Base-by-base conservation (phyloP, 192 early-diverging fungal species). In the Funneliformis mosseae region DNA sequence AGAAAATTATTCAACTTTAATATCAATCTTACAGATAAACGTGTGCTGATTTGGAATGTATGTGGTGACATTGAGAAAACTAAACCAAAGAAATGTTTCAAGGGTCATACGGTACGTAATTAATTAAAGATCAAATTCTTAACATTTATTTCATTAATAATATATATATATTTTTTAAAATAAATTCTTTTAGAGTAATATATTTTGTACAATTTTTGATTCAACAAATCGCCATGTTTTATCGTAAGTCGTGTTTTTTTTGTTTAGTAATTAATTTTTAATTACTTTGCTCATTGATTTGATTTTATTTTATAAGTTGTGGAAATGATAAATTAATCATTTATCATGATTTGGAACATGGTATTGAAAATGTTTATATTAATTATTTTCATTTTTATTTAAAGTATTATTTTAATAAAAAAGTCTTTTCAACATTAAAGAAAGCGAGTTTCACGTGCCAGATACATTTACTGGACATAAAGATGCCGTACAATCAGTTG, bases 71-170 rank as follows among this genome's bases (percentile, higher is more conserved):
- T 64, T 28, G 63, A 64, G 25, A 27, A 23, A 21, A 64, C 27
- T 28, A 64, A 64, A 64, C 63, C 63, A 27, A 64, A 64, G 27
- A 64, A 64, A 28, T 64, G 63, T 25, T 64, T 64, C 11, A 64
- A 64, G 25, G 63, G 23, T 27, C 63, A 64, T 64, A 11, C 14
- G 0, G 63, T 64, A 64, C 12, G 63, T 64, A 64, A 64, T 27
- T 11, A 25, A 23, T 25, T 10, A 12, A 23, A 64, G 8, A 64
- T 28, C 10, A 12, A 64, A 64, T 12, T 11, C 0, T 27, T 28
- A 3, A 11, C 25, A 64, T 64, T n/a, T 3, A 64, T 64, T 11
- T 27, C 23, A 6, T 64, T 25, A 21, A 25, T 63, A n/a, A 25
- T 21, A 63, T 63, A 8, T 8, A 25, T 23, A 23, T n/a, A n/a